These are phyloP conservation scores for Theobroma cacao DNA, from an alignment of 345 rosid species.

Conservation along the genomic window DNA sequence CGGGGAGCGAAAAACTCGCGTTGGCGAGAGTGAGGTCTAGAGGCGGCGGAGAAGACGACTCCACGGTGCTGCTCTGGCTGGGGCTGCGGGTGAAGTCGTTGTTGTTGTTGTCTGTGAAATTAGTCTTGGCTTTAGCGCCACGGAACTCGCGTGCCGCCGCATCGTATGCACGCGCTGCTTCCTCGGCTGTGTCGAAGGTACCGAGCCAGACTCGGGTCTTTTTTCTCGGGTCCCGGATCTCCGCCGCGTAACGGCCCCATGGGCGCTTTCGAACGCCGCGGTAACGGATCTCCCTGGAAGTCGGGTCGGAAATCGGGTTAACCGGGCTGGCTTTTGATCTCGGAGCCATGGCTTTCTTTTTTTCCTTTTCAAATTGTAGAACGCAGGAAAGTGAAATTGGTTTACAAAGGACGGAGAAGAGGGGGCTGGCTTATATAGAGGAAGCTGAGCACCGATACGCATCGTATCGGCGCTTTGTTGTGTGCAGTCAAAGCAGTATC, in stretches of 20 bases:
- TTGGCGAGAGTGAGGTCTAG: constrained; percentile 55
- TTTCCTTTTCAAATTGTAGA: background rate
- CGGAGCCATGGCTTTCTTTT: constrained; percentile 41
- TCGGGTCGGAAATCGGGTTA: constrained; percentile 11
- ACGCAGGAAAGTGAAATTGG: background rate
- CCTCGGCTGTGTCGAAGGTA: constrained; percentile 83
- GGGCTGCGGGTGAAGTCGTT: constrained; percentile 46
- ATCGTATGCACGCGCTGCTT: constrained; percentile 95
- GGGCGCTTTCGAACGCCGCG: constrained; percentile 93
- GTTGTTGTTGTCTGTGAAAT: constrained; percentile 43
- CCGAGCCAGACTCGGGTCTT: constrained; percentile 97
- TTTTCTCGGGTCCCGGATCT: constrained; percentile 94
- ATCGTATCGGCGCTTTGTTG: background rate
- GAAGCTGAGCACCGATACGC: background rate
- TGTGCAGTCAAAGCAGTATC: constrained; percentile 9
- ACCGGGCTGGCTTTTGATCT: constrained; percentile 31
- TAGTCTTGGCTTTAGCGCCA: constrained; percentile 82
- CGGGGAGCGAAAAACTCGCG: constrained; percentile 29
- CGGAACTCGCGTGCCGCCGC: constrained; percentile 84
- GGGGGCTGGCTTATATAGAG: constrained; percentile 30
- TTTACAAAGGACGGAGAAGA: background rate
- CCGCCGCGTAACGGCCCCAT: constrained; percentile 96
- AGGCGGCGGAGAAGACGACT: constrained; percentile 60
- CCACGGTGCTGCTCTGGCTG: constrained; percentile 82
- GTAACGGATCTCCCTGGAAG: constrained; percentile 59